Conservation (phyloP, 2,329 filamentous ascomycete species). For the Alternaria brassicae region DNA sequence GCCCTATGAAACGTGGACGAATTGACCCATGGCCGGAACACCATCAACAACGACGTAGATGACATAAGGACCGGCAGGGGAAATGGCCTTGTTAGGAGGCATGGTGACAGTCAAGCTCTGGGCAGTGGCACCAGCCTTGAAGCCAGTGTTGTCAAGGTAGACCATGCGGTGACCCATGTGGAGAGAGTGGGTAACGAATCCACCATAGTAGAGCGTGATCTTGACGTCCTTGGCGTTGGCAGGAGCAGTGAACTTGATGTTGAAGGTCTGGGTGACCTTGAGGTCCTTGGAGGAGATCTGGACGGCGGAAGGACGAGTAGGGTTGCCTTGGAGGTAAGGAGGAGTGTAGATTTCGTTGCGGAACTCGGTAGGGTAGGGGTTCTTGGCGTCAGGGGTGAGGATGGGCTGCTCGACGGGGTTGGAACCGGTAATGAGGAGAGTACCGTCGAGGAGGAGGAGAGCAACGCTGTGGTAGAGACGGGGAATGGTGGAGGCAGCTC, state of each 20-base stretch:
- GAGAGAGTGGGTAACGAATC: slow-evolving; percentile 66
- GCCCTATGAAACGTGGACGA: slow-evolving; percentile 54
- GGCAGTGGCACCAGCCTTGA: slow-evolving; percentile 49
- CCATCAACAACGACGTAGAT: slow-evolving; percentile 66
- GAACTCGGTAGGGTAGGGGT: slow-evolving; percentile 66
- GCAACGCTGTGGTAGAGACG: slow-evolving; percentile 68
- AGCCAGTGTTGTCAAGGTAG: slow-evolving; percentile 60
- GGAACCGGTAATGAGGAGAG: slow-evolving; percentile 65
- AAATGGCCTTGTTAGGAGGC: slow-evolving; percentile 63
- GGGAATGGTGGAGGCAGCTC: slow-evolving; percentile 53
- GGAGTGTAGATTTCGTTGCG: slow-evolving; percentile 68
- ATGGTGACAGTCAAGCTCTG: slow-evolving; percentile 61
- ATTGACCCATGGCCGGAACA: slow-evolving; percentile 61
- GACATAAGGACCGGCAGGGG: slow-evolving; percentile 67
- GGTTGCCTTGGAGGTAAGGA: slow-evolving; percentile 64
- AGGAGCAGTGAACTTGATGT: slow-evolving; percentile 57
- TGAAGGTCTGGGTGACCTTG: slow-evolving; percentile 54
- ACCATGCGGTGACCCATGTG: slow-evolving; percentile 69
- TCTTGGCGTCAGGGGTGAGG: slow-evolving; percentile 52
- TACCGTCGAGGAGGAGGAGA: slow-evolving; percentile 66
- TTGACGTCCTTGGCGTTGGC: slow-evolving; percentile 55
- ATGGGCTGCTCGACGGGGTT: slow-evolving; percentile 67
- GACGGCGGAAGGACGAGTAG: slow-evolving; percentile 60
- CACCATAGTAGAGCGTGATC: slow-evolving; percentile 64
- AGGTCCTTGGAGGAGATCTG: slow-evolving; percentile 55